A percentile compares a stretch with the other conserved stretches of the same genome.
phyloP scores from a whole-genome alignment of 208 protist genomes.

The Jaenimonas drosophilae region DNA sequence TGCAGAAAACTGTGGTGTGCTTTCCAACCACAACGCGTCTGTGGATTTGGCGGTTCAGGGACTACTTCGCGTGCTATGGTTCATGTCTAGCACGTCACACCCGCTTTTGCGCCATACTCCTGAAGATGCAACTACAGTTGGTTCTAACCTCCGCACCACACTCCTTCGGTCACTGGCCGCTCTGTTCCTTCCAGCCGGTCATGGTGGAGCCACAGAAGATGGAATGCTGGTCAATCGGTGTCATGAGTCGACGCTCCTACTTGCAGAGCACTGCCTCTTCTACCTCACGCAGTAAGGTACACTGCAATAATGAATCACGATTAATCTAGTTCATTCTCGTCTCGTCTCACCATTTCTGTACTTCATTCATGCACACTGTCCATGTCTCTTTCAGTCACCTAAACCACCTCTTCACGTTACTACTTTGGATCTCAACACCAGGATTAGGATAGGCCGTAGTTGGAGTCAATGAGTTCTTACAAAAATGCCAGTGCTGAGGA shows the following conservation, averaged over 20 bases:
- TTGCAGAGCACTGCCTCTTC: no score
- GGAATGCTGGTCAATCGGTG: no score
- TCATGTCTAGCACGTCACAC: constrained; percentile 28
- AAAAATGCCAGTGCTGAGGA: no score
- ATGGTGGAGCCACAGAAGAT: no score
- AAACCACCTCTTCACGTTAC: background rate
- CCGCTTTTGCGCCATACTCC: constrained; percentile 8
- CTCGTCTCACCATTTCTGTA: background rate
- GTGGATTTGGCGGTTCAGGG: constrained; percentile 27
- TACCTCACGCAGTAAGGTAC: no score
- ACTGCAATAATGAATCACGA: no score
- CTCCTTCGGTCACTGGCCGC: no score
- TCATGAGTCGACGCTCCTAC: no score
- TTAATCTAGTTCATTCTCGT: background rate
- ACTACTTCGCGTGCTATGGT: constrained; percentile 42
- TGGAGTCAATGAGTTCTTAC: no score
- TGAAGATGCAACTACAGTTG: background rate
- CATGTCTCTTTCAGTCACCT: background rate
- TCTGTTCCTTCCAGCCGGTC: no score
- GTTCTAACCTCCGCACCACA: background rate
- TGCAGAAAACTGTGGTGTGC: background rate
- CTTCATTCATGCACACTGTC: background rate
- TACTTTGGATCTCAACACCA: no score
- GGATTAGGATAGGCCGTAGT: no score
- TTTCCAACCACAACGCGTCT: constrained; percentile 13